A percentile compares a stretch with the other conserved stretches of the same genome.
These are phyloP conservation scores for Trypanosoma caninum DNA, from an alignment of 208 protist genomes.

Conservation along the genomic window DNA sequence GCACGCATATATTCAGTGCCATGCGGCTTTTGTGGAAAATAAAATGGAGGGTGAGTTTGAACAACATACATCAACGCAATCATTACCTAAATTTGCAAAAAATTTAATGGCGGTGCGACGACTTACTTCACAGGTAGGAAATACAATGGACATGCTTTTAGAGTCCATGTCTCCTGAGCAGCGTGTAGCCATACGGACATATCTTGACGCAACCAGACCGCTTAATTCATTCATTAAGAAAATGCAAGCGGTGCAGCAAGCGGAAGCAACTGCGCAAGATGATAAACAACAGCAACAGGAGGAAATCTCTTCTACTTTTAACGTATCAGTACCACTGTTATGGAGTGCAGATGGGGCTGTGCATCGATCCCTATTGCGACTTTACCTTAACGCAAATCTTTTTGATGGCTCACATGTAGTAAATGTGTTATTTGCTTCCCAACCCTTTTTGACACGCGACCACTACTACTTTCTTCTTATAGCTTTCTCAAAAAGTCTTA, in stretches of 20 bases:
- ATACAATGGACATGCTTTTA: slow-evolving; percentile 55
- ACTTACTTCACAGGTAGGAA: slow-evolving; percentile 58
- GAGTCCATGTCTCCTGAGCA: slow-evolving; percentile 43
- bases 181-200: slow-evolving; percentile 17
- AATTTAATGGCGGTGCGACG: slow-evolving; percentile 26
- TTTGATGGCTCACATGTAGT: slow-evolving; percentile 40
- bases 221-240: slow-evolving; percentile 9
- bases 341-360: slow-evolving; percentile 55
- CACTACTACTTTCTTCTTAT: slow-evolving; percentile 54
- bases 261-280: background rate
- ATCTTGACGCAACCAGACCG: slow-evolving; percentile 19
- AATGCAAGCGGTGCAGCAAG: background rate
- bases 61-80: background rate
- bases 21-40: slow-evolving; percentile 14
- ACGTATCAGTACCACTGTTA: slow-evolving; percentile 18
- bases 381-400: slow-evolving; percentile 67
- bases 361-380: slow-evolving; percentile 64
- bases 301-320: background rate
- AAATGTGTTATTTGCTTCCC: slow-evolving; percentile 15
- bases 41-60: slow-evolving; percentile 2
- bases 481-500: slow-evolving; percentile 40
- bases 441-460: slow-evolving; percentile 26
- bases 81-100: slow-evolving; percentile 5
- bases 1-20: slow-evolving; percentile 24
- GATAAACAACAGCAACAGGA: background rate